These are phyloP conservation scores for Pichia sp. DNA, from an alignment of 1,139 yeast genomes.

Conservation along the genomic window DNA sequence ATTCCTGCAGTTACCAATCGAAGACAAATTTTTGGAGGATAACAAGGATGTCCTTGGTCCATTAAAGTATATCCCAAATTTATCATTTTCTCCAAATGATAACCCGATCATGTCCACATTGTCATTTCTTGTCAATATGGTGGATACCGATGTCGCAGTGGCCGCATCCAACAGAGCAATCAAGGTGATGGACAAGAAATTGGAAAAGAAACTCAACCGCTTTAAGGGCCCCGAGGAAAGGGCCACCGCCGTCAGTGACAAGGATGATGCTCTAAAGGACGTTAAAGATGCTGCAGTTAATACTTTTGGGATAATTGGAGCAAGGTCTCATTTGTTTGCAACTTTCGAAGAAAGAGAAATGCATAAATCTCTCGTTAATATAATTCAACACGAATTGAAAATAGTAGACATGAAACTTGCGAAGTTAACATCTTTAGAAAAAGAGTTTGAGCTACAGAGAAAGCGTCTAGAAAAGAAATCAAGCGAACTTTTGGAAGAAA, in stretches of 20 bases:
- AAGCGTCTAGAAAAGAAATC: slow-evolving; percentile 70
- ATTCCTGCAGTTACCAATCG: slow-evolving; percentile 77
- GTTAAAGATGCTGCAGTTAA: slow-evolving; percentile 48
- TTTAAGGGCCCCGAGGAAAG: slow-evolving; percentile 19
- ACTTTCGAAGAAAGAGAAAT: slow-evolving; percentile 79
- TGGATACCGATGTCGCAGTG: slow-evolving; percentile 81
- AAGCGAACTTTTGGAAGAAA: slow-evolving; percentile 74
- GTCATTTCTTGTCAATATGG: slow-evolving; percentile 79
- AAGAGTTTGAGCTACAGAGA: slow-evolving; percentile 72
- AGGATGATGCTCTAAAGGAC: slow-evolving; percentile 24
- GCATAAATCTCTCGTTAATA: slow-evolving; percentile 52
- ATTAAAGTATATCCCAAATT: slow-evolving; percentile 74
- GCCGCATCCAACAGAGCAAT: slow-evolving; percentile 73
- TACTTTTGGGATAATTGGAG: slow-evolving; percentile 67
- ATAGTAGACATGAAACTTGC: slow-evolving; percentile 74
- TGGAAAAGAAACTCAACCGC: slow-evolving; percentile 38
- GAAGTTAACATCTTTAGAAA: slow-evolving; percentile 69
- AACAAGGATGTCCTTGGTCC: slow-evolving; percentile 56
- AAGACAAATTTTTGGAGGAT: slow-evolving; percentile 60
- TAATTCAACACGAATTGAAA: slow-evolving; percentile 67
- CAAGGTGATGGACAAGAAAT: slow-evolving; percentile 50
- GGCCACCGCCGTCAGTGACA: not conserved
- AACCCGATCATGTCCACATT: slow-evolving; percentile 91
- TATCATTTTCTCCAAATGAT: slow-evolving; percentile 81
- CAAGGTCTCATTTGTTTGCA: slow-evolving; percentile 79